A percentile compares a stretch with the other conserved stretches of the same genome.
Conservation (phyloP, 2,329 filamentous ascomycete genomes). For the Trichoderma sp. region DNA sequence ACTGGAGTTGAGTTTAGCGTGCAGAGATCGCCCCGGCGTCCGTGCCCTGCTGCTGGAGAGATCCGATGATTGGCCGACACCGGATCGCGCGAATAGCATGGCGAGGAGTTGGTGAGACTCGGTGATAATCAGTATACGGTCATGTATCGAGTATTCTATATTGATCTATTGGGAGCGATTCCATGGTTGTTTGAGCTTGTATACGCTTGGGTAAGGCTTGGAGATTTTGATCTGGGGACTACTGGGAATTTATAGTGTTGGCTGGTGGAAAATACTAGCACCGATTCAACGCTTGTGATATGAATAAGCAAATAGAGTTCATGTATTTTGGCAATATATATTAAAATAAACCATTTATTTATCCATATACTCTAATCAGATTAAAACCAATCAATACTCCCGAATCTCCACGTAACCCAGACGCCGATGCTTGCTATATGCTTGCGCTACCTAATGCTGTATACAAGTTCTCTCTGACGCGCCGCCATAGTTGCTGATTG, state of each 20-base stretch:
- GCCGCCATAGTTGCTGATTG: neutral
- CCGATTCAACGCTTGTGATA: neutral
- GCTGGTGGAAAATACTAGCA: neutral
- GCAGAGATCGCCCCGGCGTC: neutral
- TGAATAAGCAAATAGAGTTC: neutral
- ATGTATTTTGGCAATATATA: neutral
- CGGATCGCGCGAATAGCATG: neutral
- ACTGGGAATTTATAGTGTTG: neutral
- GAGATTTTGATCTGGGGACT: neutral
- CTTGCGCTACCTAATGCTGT: neutral
- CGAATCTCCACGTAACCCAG: neutral
- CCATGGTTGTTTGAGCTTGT: neutral
- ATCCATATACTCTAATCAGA: neutral
- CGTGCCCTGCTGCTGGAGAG: conserved; percentile 11
- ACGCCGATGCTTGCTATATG: neutral
- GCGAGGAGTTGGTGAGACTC: neutral
- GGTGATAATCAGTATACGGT: neutral
- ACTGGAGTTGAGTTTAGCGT: neutral
- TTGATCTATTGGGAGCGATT: neutral
- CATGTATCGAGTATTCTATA: neutral
- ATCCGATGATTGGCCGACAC: conserved; percentile 17
- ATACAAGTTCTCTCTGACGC: neutral
- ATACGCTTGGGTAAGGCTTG: too few species aligned
- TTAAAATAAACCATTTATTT: too few species aligned
- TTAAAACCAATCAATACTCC: neutral